Base-by-base conservation (phyloP, 331 rosid genomes). In the Cydonia oblonga region DNA sequence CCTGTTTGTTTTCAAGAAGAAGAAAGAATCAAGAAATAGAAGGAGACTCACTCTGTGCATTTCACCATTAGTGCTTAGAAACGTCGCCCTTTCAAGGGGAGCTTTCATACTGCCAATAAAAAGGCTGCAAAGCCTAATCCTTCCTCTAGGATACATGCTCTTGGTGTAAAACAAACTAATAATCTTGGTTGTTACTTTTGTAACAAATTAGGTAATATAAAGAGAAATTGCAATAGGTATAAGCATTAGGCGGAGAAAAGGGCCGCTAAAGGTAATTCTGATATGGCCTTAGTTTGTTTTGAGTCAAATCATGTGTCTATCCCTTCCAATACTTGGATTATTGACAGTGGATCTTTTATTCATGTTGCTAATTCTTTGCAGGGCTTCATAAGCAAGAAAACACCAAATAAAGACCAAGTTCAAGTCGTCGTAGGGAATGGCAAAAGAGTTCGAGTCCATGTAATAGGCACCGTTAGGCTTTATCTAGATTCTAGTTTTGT, bases 51-150 rank as follows among this genome's bases (percentile, higher is more conserved):
- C 23, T n/a, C 1, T 5, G 12, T 20, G 11, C 26, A 54, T 9
- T 15, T 54, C 1, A 57, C 30, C 30, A 57, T 3, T 6, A 57
- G 7, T 23, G 30, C 63, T 57, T 0, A 10, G 0, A 57, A 57
- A 23, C 4, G 0, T 0, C 18, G 0, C 0, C 1, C 0, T 12
- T 44, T 44, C 8, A 57, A 57, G 6, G 1, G 9, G 7, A 22
- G 5, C 6, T 23, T 18, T 57, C 9, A 12, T 24, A 14, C 1
- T 58, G 19, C n/a, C 64, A 24, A 58, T 58, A 58, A 58, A 26
- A 10, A 58, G 0, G 26, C 0, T 11, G 1, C 19, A 22, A 13
- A 58, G 0, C 7, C 63, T 58, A 58, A 12, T 14, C 30, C 4
- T 58, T 23, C 63, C 2, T 2, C 63, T 12, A 58, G 24, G 7